These are phyloP conservation scores for Solanum acaule DNA, from an alignment of 257 asterid genomes.

Conservation along the genomic window DNA sequence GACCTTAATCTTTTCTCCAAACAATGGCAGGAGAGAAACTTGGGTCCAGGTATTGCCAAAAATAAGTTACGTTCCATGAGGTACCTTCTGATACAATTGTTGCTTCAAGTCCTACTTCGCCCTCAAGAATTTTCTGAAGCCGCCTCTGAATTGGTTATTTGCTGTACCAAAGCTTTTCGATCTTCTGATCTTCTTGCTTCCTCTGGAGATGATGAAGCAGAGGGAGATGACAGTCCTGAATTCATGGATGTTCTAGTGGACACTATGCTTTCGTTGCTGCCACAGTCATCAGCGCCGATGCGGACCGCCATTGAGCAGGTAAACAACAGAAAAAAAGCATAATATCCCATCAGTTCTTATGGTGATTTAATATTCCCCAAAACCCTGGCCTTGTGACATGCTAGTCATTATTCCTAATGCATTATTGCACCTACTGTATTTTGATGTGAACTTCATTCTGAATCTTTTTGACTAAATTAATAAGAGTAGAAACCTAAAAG, in stretches of 20 bases:
- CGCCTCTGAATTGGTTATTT: constrained; percentile 72
- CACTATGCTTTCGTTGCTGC: constrained; percentile 87
- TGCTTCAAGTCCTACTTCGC: constrained; percentile 84
- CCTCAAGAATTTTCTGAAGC: constrained; percentile 89
- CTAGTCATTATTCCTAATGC: background rate
- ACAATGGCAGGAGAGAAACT: constrained; percentile 55
- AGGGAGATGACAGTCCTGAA: constrained; percentile 49
- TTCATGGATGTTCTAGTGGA: constrained; percentile 93
- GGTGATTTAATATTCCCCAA: background rate
- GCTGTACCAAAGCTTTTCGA: constrained; percentile 77
- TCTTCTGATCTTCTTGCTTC: constrained; percentile 52
- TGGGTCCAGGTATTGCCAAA: constrained; percentile 39
- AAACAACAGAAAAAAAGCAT: constrained; percentile 5
- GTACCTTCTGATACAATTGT: constrained; percentile 76
- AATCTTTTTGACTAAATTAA: background rate
- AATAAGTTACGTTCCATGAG: constrained; percentile 68
- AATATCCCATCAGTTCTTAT: background rate
- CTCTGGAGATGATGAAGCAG: constrained; percentile 73
- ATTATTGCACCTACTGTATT: background rate
- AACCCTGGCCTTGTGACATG: background rate
- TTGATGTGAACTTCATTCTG: background rate
- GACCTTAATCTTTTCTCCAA: background rate
- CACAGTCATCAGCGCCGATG: constrained; percentile 86
- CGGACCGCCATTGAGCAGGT: constrained; percentile 95
- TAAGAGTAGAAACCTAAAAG: background rate